Base-by-base conservation (phyloP, 1,284 basidiomycete species). In the Cutaneotrichosporon cutaneum region DNA sequence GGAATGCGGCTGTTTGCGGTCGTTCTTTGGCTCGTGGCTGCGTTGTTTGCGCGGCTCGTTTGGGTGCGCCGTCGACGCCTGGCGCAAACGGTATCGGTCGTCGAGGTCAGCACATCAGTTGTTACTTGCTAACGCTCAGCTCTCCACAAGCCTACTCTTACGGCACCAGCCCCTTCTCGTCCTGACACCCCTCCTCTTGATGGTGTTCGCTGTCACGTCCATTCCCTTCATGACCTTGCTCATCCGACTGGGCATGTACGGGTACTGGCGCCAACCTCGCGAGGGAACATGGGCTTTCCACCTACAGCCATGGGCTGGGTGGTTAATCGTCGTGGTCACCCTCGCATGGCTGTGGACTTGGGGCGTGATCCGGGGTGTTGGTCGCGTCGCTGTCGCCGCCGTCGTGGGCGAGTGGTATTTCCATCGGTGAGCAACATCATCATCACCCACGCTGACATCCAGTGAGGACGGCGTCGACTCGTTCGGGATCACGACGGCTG, bases 381-480 rank as follows among this genome's bases (percentile, higher is more conserved):
- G 93, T 57, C 82, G 91, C 6, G 90, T 90, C 45, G 86, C 88
- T 0, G 87, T 88, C 52, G 88, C 91, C 0, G 89, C 87, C 27
- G 90, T 94, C 1, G 85, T 97, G 42, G 94, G 92, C 1, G 87
- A 89, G 45, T 97, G 93, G 92, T 96, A 95, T 75, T 95, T 93
- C 72, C 84, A 89, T 52, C 85, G 90, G 87, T 90, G 85, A 36
- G 27, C 35, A 58, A 1, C 4, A 11, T 53, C 51, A 30, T 32
- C 48, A 9, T 53, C 5, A 54, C 65, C 61, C 24, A 56, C 21
- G 22, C 27, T 66, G 14, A 63, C 36, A 14, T 8, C 7, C 45
- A 67, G 66, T 10, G 63, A 67, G 8, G 59, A 18, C 64, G 88
- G 87, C 54, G 83, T 83, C 16, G 80, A 82, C 44, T 72, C 82